These are phyloP conservation scores for Hyphopichia pseudoburtonii DNA, from an alignment of 1,139 yeast genomes.

Conservation along the genomic window DNA sequence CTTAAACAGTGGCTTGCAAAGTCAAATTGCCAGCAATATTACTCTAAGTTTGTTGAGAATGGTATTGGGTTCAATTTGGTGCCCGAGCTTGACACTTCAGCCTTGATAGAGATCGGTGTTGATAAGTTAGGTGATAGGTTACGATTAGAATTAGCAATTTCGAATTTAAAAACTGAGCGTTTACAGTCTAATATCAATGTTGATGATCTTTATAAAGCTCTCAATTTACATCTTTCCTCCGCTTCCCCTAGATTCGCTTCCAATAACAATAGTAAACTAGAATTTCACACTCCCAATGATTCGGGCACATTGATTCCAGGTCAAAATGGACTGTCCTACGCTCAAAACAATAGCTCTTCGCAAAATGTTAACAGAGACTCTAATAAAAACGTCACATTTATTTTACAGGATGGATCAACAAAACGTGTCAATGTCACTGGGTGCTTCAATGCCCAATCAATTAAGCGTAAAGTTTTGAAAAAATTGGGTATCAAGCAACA, in stretches of 20 bases:
- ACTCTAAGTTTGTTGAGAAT: slow-evolving; percentile 38
- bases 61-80: slow-evolving; percentile 62
- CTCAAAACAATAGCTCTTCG: neutral
- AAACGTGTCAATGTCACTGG: slow-evolving; percentile 74
- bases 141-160: slow-evolving; percentile 56
- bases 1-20: slow-evolving; percentile 38
- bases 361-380: slow-evolving; percentile 26
- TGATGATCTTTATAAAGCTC: slow-evolving; percentile 27
- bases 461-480: slow-evolving; percentile 68
- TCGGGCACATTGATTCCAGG: slow-evolving; percentile 14
- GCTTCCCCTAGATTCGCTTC: neutral
- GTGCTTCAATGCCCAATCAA: slow-evolving; percentile 78
- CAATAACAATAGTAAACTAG: slow-evolving; percentile 5
- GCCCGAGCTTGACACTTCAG: slow-evolving; percentile 63
- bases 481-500: slow-evolving; percentile 52
- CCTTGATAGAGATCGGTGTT: slow-evolving; percentile 76
- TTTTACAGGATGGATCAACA: slow-evolving; percentile 73
- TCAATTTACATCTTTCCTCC: slow-evolving; percentile 18
- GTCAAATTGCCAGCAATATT: slow-evolving; percentile 39
- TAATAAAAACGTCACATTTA: slow-evolving; percentile 58
- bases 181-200: slow-evolving; percentile 34
- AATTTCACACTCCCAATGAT: slow-evolving; percentile 13
- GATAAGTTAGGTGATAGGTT: slow-evolving; percentile 79
- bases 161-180: slow-evolving; percentile 37
- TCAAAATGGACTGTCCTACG: slow-evolving; percentile 5